These are phyloP conservation scores for Tetrahymena elliotti DNA, from an alignment of 73 alveolate species.

Conservation along the genomic window DNA sequence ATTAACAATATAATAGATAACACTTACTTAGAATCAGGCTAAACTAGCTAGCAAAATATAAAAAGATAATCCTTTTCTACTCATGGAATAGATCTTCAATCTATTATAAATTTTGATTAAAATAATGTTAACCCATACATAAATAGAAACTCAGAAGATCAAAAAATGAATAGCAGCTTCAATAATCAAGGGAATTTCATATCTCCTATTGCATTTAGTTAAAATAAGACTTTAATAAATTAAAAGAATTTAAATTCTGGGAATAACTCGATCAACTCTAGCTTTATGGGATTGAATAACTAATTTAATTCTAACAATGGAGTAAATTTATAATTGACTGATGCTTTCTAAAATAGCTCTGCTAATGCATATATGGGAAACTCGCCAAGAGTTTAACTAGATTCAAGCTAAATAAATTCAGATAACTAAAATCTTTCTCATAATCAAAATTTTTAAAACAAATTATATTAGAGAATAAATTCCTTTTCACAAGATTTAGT, in stretches of 20 bases:
- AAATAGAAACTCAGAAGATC: background rate
- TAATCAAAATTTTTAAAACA: background rate
- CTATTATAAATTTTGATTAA: background rate
- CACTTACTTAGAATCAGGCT: background rate
- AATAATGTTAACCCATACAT: background rate
- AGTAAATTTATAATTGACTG: background rate
- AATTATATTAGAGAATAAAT: too few relatives aligned
- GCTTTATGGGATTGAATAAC: background rate
- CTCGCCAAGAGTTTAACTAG: background rate
- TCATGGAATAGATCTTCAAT: background rate
- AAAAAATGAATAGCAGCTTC: background rate
- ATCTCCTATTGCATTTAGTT: background rate
- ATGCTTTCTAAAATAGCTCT: background rate
- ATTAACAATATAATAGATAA: background rate
- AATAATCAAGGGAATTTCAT: background rate
- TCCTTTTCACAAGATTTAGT: background rate
- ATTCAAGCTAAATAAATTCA: background rate
- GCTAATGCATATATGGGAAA: background rate
- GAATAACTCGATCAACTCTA: background rate
- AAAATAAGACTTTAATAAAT: too few relatives aligned
- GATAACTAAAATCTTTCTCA: background rate
- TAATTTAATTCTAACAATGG: background rate
- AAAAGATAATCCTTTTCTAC: background rate
- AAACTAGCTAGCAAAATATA: background rate
- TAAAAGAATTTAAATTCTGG: background rate